Evolutionary conservation across 257 asterid species (phyloP).

Genomic region (Solanum ahanhuiri): DNA sequence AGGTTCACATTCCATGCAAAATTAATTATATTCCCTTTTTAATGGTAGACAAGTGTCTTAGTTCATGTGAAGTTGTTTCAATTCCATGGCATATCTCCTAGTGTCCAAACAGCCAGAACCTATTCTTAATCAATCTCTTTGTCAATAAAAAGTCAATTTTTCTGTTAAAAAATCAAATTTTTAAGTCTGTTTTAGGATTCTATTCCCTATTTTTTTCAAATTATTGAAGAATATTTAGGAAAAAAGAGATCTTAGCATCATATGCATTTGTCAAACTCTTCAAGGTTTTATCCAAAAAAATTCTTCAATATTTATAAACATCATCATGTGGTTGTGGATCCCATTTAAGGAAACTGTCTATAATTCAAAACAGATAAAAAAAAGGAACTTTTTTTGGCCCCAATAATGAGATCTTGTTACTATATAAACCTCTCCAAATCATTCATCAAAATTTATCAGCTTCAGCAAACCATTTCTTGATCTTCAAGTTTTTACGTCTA

Average conservation of each 20-base stretch:
- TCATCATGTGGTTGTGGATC: constrained; percentile 25
- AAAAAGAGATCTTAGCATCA: background rate
- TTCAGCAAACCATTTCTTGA: constrained; percentile 5
- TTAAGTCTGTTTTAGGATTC: background rate
- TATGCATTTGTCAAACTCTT: background rate
- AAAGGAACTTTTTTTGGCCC: constrained; percentile 14
- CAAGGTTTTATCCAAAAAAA: constrained; percentile 4
- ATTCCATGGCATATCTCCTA: background rate
- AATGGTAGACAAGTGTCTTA: background rate
- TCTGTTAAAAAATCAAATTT: background rate
- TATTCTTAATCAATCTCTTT: background rate
- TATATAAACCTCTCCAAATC: constrained; percentile 37
- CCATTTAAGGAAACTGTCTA: constrained; percentile 15
- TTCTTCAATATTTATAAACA: constrained; percentile 5
- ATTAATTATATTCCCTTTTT: background rate
- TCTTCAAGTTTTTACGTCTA: background rate
- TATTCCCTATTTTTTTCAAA: background rate
- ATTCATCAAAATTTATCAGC: constrained; percentile 27
- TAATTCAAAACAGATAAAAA: background rate
- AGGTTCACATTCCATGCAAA: background rate
- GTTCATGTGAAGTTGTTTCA: background rate
- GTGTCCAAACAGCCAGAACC: background rate
- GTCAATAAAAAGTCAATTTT: background rate
- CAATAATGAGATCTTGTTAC: constrained; percentile 10
- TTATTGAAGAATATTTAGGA: background rate